Base-by-base conservation (phyloP, 805 yeast species). In the Wickerhamiella kurtzmanii region DNA sequence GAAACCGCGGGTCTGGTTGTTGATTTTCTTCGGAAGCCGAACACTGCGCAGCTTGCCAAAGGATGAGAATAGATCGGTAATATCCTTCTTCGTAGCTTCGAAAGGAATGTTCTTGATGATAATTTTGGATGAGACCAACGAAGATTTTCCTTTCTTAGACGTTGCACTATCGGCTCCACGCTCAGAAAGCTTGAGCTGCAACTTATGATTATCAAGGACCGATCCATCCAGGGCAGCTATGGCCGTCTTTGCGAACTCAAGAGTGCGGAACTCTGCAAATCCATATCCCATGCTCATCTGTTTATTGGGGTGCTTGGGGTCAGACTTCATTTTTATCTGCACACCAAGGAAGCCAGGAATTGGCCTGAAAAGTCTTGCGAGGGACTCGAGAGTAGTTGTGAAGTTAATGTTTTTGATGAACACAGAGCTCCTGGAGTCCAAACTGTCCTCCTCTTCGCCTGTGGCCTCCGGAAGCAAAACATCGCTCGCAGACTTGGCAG, bases 231-330 rank as follows among this genome's bases (percentile, higher is more conserved):
- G 66, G 0, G 80, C 72, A 32, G 71, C 63, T 43, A 86, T 76
- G 4, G 95, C 97, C 11, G 74, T 70, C 37, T 75, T 71, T 0
- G 98, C 98, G 57, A 82, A 78, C 37, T 78, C 84, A 54, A 75
- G 76, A 1, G 88, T 76, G 55, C 70, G 76, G 64, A 86, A 92
- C 65, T 92, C 98, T 13, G 77, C 96, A 66, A 92, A 92, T 1
- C 98, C 98, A 59, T 87, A 92, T 18, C 98, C 98, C 98, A 92
- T 92, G 56, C 96, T 86, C 50, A 79, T 72, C n/a, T 71, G 66
- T 48, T 74, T 74, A 9, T 79, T 81, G 2, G 74, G 60, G 50
- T 76, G 74, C 64, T 79, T 84, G 35, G 94, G 76, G 65, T 89
- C 94, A 1, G 95, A 88, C 61, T 88, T 89, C 22, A 82, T 82